Conservation (phyloP, 2,329 filamentous ascomycete species). For the Diaporthe velutina region DNA sequence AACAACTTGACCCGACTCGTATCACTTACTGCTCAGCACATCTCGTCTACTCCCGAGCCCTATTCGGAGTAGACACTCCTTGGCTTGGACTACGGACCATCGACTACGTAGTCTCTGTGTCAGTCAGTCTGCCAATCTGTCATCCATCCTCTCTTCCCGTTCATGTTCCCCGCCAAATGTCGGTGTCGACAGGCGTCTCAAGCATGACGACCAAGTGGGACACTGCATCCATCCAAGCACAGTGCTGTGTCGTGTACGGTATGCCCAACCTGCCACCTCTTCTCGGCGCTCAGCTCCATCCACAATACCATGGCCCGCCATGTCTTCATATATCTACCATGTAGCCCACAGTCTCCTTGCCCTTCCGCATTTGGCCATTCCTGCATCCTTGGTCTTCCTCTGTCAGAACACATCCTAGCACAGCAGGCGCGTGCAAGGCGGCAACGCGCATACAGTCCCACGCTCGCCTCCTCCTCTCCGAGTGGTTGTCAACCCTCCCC, state of each 20-base stretch:
- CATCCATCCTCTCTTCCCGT: neutral
- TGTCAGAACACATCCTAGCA: neutral
- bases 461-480: conserved; percentile 8
- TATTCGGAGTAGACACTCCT: neutral
- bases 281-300: neutral
- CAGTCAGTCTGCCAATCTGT: no score
- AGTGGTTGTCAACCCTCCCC: conserved; percentile 23
- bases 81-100: neutral
- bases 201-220: conserved; percentile 23
- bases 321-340: conserved; percentile 7
- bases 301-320: conserved; percentile 3
- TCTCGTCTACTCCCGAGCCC: neutral
- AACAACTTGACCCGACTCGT: conserved; percentile 23
- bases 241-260: conserved; percentile 19
- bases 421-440: conserved; percentile 26
- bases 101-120: neutral
- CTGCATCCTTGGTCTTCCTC: conserved; percentile 29
- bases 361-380: conserved; percentile 32
- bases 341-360: neutral
- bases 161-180: conserved; percentile 14
- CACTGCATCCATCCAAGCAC: conserved; percentile 9
- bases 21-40: neutral
- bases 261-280: conserved; percentile 9
- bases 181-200: conserved; percentile 30
- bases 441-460: conserved; percentile 29